Evolutionary conservation across 345 rosid genomes (phyloP).

Genomic region (Passiflora organensis): DNA sequence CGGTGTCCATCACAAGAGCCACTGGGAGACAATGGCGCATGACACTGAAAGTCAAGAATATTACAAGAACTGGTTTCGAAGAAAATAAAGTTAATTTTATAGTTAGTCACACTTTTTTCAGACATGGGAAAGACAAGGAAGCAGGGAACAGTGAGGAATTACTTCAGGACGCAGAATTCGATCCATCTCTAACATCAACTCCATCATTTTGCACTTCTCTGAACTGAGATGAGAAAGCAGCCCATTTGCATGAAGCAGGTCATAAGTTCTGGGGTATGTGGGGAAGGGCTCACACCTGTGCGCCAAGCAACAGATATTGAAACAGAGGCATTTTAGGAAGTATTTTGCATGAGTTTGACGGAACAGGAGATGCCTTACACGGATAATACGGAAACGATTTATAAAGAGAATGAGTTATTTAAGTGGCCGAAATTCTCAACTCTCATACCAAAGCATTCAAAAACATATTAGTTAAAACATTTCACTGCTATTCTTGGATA

Average conservation of each 20-base stretch:
- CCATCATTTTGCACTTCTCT: constrained; percentile 65
- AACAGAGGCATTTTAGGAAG: no score
- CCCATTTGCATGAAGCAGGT: constrained; percentile 88
- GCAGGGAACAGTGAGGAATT: constrained; percentile 5
- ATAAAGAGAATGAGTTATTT: no score
- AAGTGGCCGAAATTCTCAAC: neutral
- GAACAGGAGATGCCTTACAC: no score
- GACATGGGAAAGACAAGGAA: constrained; percentile 1
- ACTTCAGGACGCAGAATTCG: constrained; percentile 97
- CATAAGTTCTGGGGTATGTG: constrained; percentile 94
- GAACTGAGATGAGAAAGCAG: constrained; percentile 66
- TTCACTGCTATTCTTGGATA: no score
- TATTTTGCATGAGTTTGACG: no score
- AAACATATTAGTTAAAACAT: no score
- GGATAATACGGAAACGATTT: no score
- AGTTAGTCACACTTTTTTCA: no score
- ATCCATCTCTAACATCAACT: constrained; percentile 86
- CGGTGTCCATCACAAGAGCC: no score
- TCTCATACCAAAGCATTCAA: neutral
- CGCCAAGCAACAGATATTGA: constrained; percentile 13
- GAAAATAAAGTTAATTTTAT: no score
- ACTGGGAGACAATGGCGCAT: neutral
- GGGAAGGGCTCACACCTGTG: constrained; percentile 98
- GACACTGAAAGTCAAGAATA: neutral
- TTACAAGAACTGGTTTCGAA: neutral